Base-by-base conservation (phyloP, 2,329 filamentous ascomycete species). In the Aureobasidium sp. region DNA sequence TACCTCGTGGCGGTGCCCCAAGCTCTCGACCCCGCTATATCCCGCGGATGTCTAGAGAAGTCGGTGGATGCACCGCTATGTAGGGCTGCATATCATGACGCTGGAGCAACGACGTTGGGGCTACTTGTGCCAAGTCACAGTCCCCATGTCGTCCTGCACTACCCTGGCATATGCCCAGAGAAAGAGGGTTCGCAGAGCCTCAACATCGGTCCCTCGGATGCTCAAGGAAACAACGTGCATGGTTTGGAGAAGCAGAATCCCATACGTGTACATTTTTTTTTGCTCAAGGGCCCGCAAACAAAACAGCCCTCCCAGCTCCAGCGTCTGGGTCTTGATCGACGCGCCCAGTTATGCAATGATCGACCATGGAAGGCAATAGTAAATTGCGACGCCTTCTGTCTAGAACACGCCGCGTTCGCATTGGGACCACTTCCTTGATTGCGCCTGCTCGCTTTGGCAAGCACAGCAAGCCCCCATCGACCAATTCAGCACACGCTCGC, bases 31-130 rank as follows among this genome's bases (percentile, higher is more conserved):
- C 53, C 53, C 53, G 40, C 53, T 57, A 57, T 37, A 46, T 45
- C 40, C 40, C 53, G 53, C 40, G 29, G 38, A 46, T 35, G 40
- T 25, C 21, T 4, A 55, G 19, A 2, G n/a, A 29, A 55, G n/a
- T 42, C 10, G 51, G 17, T 40, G 19, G 4, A 10, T n/a, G 11
- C 7, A 17, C 8, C 43, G 51, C 19, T n/a, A n/a, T n/a, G n/a
- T 46, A 55, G 38, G 51, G 51, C 51, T 55, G 51, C 51, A 55
- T 55, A 55, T 1, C 51, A 55, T 55, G 51, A 55, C 51, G 51
- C 17, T 55, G 37, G 9, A 40, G 35, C 33, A 55, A 17, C 49
- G 10, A 31, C 51, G 51, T 55, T 42, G 50, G n/a, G n/a, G 25
- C 50, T 40, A 42, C 37, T 8, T 54, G 50, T 43, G 50, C 37